These are phyloP conservation scores for Cladosporium sp. DNA, from an alignment of 2,329 filamentous ascomycete genomes.

Conservation along the genomic window DNA sequence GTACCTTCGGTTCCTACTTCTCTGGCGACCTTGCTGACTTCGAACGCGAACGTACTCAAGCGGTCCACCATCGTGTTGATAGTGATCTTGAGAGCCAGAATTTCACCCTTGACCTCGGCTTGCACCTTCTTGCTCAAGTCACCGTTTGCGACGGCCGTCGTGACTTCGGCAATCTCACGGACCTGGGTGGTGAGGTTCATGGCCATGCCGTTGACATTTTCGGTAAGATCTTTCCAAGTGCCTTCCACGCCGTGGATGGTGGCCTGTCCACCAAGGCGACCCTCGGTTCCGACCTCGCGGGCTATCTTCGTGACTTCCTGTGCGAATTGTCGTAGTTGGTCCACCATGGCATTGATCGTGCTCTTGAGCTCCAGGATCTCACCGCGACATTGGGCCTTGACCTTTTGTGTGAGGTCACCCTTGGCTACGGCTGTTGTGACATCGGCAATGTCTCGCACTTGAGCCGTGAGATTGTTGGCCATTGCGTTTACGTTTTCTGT, in stretches of 20 bases:
- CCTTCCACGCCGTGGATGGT: conserved; percentile 51
- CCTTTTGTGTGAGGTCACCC: conserved; percentile 49
- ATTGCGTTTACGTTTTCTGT: conserved; percentile 54
- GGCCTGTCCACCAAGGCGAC: conserved; percentile 48
- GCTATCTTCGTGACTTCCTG: conserved; percentile 52
- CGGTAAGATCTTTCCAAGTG: conserved; percentile 52
- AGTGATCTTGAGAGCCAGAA: conserved; percentile 73
- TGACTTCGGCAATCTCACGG: conserved; percentile 51
- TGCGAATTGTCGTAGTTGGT: conserved; percentile 50
- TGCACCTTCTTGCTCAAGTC: conserved; percentile 51
- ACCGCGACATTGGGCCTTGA: conserved; percentile 49
- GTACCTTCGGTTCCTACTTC: conserved; percentile 63
- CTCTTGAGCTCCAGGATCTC: conserved; percentile 50
- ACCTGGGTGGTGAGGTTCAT: conserved; percentile 48
- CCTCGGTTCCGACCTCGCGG: conserved; percentile 50
- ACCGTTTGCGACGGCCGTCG: conserved; percentile 49
- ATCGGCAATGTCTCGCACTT: conserved; percentile 51
- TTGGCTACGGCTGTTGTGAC: conserved; percentile 50
- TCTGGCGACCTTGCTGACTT: conserved; percentile 62
- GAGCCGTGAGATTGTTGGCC: conserved; percentile 50
- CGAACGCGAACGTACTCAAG: conserved; percentile 60
- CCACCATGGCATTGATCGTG: conserved; percentile 52
- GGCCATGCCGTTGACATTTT: conserved; percentile 53
- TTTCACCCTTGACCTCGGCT: conserved; percentile 50
- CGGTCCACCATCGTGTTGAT: conserved; percentile 67